These are phyloP conservation scores for Monilinia aucupariae DNA, from an alignment of 2,329 filamentous ascomycete genomes.

Conservation along the genomic window DNA sequence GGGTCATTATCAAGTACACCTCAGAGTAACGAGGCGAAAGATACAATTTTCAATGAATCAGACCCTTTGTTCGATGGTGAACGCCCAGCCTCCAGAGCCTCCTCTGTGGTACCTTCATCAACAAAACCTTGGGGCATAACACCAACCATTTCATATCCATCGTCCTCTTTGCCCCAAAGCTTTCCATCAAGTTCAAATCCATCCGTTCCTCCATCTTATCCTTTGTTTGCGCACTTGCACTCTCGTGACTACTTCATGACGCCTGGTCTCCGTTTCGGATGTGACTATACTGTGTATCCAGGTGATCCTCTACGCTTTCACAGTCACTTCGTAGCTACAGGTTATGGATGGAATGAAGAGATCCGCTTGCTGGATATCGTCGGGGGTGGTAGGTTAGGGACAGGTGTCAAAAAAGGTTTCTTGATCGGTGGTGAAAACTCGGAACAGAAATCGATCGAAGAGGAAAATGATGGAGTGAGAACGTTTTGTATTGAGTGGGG, in stretches of 20 bases:
- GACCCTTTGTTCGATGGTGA: slow-evolving; percentile 29
- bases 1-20: slow-evolving; percentile 13
- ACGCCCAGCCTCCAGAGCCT: slow-evolving; percentile 36
- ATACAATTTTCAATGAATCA: slow-evolving; percentile 14
- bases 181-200: slow-evolving; percentile 33
- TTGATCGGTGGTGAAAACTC: slow-evolving; percentile 67
- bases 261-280: slow-evolving; percentile 89
- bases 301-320: slow-evolving; percentile 93
- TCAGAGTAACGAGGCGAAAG: slow-evolving; percentile 5
- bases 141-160: slow-evolving; percentile 42
- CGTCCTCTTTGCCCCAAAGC: slow-evolving; percentile 32
- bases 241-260: slow-evolving; percentile 77
- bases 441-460: slow-evolving; percentile 29
- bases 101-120: slow-evolving; percentile 22
- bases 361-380: slow-evolving; percentile 81
- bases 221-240: slow-evolving; percentile 77
- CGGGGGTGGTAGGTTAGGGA: slow-evolving; percentile 79
- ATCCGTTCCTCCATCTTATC: slow-evolving; percentile 52
- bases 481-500: slow-evolving; percentile 91
- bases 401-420: slow-evolving; percentile 93
- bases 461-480: slow-evolving; percentile 46
- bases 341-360: slow-evolving; percentile 80
- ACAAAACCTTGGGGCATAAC: slow-evolving; percentile 36
- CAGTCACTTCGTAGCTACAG: slow-evolving; percentile 85
- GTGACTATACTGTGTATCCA: slow-evolving; percentile 90